Evolutionary conservation across 2,329 filamentous ascomycete genomes (phyloP).

Genomic region (Aphanoascus verrucosus): DNA sequence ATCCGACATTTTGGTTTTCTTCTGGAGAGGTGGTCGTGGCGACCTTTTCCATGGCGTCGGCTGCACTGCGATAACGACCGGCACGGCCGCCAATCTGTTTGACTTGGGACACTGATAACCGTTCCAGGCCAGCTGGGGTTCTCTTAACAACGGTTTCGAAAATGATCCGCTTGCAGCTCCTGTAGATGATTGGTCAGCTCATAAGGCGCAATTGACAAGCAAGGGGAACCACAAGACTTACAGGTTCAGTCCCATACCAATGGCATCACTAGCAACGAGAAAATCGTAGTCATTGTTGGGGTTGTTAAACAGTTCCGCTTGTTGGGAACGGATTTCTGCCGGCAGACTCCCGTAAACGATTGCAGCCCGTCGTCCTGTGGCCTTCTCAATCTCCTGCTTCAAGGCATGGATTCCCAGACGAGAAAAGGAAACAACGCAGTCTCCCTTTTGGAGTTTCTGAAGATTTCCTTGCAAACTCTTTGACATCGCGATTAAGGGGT

Average conservation of each 20-base stretch:
- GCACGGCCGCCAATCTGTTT: slow-evolving; percentile 94
- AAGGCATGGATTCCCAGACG: slow-evolving; percentile 69
- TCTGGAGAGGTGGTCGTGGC: slow-evolving; percentile 3
- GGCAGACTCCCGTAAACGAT: slow-evolving; percentile 88
- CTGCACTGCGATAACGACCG: slow-evolving; percentile 69
- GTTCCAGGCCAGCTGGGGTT: slow-evolving; percentile 48
- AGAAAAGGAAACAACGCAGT: slow-evolving; percentile 81
- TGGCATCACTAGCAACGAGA: slow-evolving; percentile 85
- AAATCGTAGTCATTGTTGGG: slow-evolving; percentile 92
- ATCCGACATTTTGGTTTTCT: slow-evolving; percentile 44
- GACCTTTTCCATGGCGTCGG: slow-evolving; percentile 34
- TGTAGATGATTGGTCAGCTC: slow-evolving; percentile 22
- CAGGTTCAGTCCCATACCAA: slow-evolving; percentile 94
- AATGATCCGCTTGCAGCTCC: slow-evolving; percentile 73
- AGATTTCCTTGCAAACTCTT: slow-evolving; percentile 55
- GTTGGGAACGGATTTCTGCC: slow-evolving; percentile 82
- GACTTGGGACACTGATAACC: slow-evolving; percentile 62
- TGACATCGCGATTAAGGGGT: slow-evolving; percentile 57
- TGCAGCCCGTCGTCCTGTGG: slow-evolving; percentile 69
- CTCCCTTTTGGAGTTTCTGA: slow-evolving; percentile 65
- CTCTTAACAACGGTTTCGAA: slow-evolving; percentile 71
- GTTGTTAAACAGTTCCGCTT: slow-evolving; percentile 89
- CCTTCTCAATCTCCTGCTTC: slow-evolving; percentile 63
- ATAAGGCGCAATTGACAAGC: neutral
- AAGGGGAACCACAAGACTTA: slow-evolving; percentile 36